Conservation (phyloP, 1,284 basidiomycete species). For the Leccinum subrobustum region DNA sequence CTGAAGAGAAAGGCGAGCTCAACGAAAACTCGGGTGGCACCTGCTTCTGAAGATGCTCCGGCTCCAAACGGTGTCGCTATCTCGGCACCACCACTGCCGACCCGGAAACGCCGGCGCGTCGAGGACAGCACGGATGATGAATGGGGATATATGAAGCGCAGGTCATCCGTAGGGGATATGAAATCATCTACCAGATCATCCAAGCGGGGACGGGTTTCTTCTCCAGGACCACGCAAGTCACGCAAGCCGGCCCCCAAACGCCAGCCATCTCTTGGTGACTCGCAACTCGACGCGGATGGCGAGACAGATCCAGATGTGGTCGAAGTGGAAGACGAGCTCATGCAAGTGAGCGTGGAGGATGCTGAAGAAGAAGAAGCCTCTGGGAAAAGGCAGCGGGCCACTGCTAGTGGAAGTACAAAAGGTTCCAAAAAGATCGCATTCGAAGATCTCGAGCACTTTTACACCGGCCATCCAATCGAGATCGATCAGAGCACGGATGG, state of each 20-base stretch:
- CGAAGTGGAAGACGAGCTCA: conserved; percentile 35
- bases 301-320: conserved; percentile 33
- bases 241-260: conserved; percentile 12
- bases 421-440: conserved; percentile 13
- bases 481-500: conserved; percentile 29
- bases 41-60: conserved; percentile 9
- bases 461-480: conserved; percentile 31
- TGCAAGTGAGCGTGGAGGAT: conserved; percentile 28
- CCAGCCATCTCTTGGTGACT: conserved; percentile 28
- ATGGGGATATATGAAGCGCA: conserved; percentile 5
- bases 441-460: conserved; percentile 33
- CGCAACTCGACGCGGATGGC: conserved; percentile 35
- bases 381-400: neutral
- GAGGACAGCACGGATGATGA: conserved; percentile 7
- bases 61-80: conserved; percentile 11
- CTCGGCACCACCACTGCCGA: conserved; percentile 20
- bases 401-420: conserved; percentile 1
- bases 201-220: conserved; percentile 30
- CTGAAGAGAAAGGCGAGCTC: conserved; percentile 25
- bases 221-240: conserved; percentile 26
- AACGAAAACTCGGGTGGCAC: conserved; percentile 1
- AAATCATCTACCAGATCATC: conserved; percentile 10
- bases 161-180: conserved; percentile 10
- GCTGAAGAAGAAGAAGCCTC: conserved; percentile 13
- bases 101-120: conserved; percentile 29